Conservation (phyloP, 192 early-diverging fungal species). For the Mortierella hygrophila region DNA sequence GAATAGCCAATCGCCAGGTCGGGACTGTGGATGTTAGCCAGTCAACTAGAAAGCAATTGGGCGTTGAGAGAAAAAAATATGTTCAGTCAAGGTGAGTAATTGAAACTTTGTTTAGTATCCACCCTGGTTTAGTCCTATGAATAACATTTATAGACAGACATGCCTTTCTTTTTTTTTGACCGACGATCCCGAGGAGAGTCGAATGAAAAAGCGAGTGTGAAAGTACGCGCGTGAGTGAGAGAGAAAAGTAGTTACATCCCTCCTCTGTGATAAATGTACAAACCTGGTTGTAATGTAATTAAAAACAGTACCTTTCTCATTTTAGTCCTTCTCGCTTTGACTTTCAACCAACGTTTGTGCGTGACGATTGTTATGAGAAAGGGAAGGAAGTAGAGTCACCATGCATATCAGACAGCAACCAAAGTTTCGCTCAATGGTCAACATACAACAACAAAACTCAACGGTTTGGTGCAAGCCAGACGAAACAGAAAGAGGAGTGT, state of each 20-base stretch:
- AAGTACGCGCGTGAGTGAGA: background rate
- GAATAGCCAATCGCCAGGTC: conserved; percentile 3
- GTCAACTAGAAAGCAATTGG: background rate
- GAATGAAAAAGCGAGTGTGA: background rate
- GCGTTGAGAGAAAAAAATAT: background rate
- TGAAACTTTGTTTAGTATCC: conserved; percentile 11
- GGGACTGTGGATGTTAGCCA: background rate
- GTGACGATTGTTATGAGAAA: background rate
- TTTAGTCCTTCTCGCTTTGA: background rate
- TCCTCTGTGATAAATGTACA: background rate
- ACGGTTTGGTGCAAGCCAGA: background rate
- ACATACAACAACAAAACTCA: too few species aligned
- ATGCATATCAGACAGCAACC: too few species aligned
- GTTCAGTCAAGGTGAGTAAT: background rate
- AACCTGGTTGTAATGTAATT: background rate
- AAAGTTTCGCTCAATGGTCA: too few species aligned
- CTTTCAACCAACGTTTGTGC: background rate
- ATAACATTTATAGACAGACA: conserved; percentile 19
- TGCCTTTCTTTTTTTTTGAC: background rate
- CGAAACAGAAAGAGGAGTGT: background rate
- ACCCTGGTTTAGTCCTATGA: conserved; percentile 9
- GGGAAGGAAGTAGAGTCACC: background rate
- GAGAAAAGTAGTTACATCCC: conserved; percentile 2
- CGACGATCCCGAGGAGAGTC: background rate
- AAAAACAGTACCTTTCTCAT: background rate